Evolutionary conservation across 164 flowering plant genomes (phyloP), one percentile per base, ranked within the genome.

Genomic region (Vitis amurensis): DNA sequence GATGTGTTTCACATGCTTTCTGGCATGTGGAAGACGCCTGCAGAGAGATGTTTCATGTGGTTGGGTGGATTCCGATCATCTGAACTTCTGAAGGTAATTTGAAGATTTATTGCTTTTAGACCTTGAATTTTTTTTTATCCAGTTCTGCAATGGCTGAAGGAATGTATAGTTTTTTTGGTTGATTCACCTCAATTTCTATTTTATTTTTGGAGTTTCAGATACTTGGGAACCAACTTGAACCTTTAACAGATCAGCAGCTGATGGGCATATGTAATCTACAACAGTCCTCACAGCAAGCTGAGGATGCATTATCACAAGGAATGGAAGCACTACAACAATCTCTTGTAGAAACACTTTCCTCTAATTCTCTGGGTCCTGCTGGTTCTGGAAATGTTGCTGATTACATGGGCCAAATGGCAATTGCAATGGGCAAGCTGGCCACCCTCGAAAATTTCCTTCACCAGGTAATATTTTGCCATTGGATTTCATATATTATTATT

Each of bases 11-110:
- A 94, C 83, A 79, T 91, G 86, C 93, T 92, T 44, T 88, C 94
- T 13, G 98, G 98, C 72, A 90, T 88, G 94, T 94, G 98, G 98
- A 84, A 79, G 73, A 87, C 97, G 16, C 97, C 97, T 30, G 94
- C 83, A 0, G 98, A 94, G 77, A 79, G 98, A 72, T 92, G 86
- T 77, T 91, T 92, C 81, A 89, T 94, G 91, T 94, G 98, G 98
- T 74, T 94, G 64, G 98, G 98, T 8, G 98, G 97, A 44, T 94
- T 92, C 76, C 89, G 97, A 4, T 86, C 94, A 49, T 90, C 98
- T 9, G 97, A 94, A 69, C 79, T 92, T 68, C 91, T 92, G 69
- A 91, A 88, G 94, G 98, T 94, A 37, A 37, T 37, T 37, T 37
- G 44, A 37, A 37, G 49, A 76, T 66, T n/a, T 0, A 5, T 0